Percentiles rank a stretch among this genome's conserved stretches.
These are phyloP conservation scores for Euphrasia confusa DNA, from an alignment of 257 asterid genomes.

Conservation along the genomic window DNA sequence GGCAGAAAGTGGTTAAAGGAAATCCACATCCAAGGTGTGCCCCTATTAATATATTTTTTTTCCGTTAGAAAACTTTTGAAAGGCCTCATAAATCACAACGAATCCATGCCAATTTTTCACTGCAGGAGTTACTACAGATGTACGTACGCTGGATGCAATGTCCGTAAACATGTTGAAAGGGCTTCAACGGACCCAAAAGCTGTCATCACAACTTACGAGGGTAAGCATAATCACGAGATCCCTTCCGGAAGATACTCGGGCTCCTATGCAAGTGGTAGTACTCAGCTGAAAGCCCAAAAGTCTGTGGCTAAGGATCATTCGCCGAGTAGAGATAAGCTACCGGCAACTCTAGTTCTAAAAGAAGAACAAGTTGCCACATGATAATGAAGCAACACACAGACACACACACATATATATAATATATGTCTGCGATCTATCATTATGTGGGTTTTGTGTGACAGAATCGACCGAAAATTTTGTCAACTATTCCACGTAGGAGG, in stretches of 20 bases:
- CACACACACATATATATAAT: not conserved
- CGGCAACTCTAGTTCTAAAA: constrained; percentile 46
- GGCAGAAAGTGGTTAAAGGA: constrained; percentile 93
- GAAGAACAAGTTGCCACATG: constrained; percentile 54
- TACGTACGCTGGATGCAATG: constrained; percentile 79
- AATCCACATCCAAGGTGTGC: constrained; percentile 79
- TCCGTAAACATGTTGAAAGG: constrained; percentile 93
- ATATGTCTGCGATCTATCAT: not conserved
- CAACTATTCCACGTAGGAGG: constrained; percentile 10
- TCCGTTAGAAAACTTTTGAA: not conserved
- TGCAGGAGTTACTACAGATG: constrained; percentile 92
- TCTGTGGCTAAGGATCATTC: constrained; percentile 28
- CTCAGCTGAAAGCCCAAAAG: constrained; percentile 35
- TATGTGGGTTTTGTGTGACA: no score
- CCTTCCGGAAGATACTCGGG: constrained; percentile 49
- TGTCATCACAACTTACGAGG: constrained; percentile 84
- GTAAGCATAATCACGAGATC: constrained; percentile 78
- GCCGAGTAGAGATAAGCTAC: constrained; percentile 29
- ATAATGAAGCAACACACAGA: not conserved
- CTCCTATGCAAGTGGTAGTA: constrained; percentile 20
- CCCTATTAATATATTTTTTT: not conserved
- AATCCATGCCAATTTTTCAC: constrained; percentile 6
- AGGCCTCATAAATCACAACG: not conserved
- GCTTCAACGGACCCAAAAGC: constrained; percentile 78
- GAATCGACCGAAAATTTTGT: not conserved